Base-by-base conservation (phyloP, 805 yeast species). In the Candida methanosorbosa region DNA sequence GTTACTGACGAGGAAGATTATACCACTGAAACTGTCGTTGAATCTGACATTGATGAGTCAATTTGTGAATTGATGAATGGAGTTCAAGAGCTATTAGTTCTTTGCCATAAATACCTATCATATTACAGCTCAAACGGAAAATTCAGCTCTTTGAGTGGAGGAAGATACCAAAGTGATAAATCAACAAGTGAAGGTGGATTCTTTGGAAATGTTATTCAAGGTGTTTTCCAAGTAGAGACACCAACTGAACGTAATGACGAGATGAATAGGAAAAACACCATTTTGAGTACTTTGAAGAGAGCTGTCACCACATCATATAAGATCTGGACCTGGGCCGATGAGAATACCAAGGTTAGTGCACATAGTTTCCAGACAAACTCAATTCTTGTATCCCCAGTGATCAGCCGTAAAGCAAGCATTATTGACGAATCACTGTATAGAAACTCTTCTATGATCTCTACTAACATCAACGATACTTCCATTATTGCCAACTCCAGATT, bases 291-390 rank as follows among this genome's bases (percentile, higher is more conserved):
- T 5, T 72, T 85, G 50, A 78, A 75, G 38, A 75, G 70, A 38
- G 74, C 82, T 2, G 68, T 75, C 2, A 56, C 52, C 19, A 59
- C 72, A 0, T 66, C 81, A 20, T 79, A 72, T 41, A 62, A 65
- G 11, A 68, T 86, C 11, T 88, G 96, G 96, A 50, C 61, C 19
- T 71, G 80, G 75, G 71, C 77, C 6, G 94, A 81, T 44, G 45
- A 48, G 4, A 49, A 54, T 20, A 48, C 57, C 11, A 53, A 50
- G 26, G 36, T 51, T 7, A 43, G 23, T 11, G 11, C 8, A 21
- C n/a, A n/a, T n/a, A 8, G 11, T 21, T 8, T 21, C 11, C 23
- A 21, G 11, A 9, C 23, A 9, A 21, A 21, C 11, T 21, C 23
- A 8, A 21, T 8, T 9, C 11, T 11, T 21, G 23, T 8, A 21